These are phyloP conservation scores for Spathaspora sp. DNA, from an alignment of 805 yeast species.

Conservation along the genomic window DNA sequence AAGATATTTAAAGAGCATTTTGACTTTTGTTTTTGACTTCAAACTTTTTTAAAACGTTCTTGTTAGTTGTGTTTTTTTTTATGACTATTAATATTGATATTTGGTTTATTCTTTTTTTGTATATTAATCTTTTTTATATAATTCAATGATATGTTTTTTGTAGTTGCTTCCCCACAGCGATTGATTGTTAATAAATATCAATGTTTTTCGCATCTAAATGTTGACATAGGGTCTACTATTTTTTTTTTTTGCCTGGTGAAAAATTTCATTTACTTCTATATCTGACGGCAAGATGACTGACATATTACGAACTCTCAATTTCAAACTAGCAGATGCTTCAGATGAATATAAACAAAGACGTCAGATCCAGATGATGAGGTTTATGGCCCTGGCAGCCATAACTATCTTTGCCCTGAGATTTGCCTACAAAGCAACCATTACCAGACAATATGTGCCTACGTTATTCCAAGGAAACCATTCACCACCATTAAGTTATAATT, in stretches of 20 bases:
- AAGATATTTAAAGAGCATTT: conserved; percentile 26
- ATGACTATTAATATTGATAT: not conserved
- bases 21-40: not conserved
- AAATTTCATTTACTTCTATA: not conserved
- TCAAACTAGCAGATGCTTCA: conserved; percentile 33
- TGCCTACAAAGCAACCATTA: conserved; percentile 69
- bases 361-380: conserved; percentile 66
- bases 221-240: not conserved
- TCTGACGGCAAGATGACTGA: conserved; percentile 1
- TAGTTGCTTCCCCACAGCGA: not conserved
- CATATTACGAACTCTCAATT: conserved; percentile 9
- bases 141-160: not conserved
- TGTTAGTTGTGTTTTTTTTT: not conserved
- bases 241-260: not conserved
- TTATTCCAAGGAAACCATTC: conserved; percentile 81
- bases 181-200: too few species aligned
- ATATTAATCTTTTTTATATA: not conserved
- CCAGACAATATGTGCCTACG: conserved; percentile 71
- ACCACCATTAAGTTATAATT: conserved; percentile 74
- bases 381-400: conserved; percentile 67
- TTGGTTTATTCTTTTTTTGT: not conserved
- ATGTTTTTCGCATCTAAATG: too few species aligned
- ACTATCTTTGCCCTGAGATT: conserved; percentile 70
- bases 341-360: conserved; percentile 58
- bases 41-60: not conserved